Conservation (phyloP, 176 grass and related monocot genomes). For the Aegilops sharonensis region DNA sequence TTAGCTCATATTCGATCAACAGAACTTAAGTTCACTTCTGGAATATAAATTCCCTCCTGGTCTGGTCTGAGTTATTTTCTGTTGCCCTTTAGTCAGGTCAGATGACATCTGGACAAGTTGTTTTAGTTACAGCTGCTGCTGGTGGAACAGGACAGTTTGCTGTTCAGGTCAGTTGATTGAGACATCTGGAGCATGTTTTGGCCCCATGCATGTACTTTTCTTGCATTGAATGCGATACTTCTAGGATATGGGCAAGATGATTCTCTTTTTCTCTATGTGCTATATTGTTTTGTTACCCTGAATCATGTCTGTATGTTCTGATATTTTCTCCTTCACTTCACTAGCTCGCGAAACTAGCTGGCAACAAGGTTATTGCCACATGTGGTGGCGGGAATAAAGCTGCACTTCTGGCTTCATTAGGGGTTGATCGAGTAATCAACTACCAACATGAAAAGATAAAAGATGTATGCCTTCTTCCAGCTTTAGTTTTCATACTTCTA, state of each 20-base stretch:
- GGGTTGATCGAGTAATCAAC: conserved; percentile 89
- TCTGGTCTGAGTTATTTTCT: not conserved
- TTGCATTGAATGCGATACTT: conserved; percentile 14
- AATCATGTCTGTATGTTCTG: not conserved
- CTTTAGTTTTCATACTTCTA: conserved; percentile 28
- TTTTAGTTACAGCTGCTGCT: conserved; percentile 92
- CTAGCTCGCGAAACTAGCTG: conserved; percentile 91
- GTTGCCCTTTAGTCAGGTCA: conserved; percentile 65
- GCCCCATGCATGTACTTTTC: not conserved
- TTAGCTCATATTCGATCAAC: not conserved
- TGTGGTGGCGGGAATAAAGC: conserved; percentile 90
- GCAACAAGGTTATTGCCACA: conserved; percentile 98
- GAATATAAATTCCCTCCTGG: conserved; percentile 23
- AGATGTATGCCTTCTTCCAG: conserved; percentile 59
- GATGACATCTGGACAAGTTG: conserved; percentile 77
- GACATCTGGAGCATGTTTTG: not conserved
- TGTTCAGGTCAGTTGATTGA: conserved; percentile 67
- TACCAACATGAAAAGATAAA: conserved; percentile 85
- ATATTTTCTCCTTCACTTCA: conserved; percentile 19
- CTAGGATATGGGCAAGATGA: conserved; percentile 13
- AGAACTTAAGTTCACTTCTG: not conserved
- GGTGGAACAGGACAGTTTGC: conserved; percentile 97
- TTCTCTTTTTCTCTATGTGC: conserved; percentile 18
- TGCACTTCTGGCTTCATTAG: conserved; percentile 76
- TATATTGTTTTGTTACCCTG: conserved; percentile 23